Conservation (phyloP, 768 basidiomycete genomes). For the Phylloporus arenicola region DNA sequence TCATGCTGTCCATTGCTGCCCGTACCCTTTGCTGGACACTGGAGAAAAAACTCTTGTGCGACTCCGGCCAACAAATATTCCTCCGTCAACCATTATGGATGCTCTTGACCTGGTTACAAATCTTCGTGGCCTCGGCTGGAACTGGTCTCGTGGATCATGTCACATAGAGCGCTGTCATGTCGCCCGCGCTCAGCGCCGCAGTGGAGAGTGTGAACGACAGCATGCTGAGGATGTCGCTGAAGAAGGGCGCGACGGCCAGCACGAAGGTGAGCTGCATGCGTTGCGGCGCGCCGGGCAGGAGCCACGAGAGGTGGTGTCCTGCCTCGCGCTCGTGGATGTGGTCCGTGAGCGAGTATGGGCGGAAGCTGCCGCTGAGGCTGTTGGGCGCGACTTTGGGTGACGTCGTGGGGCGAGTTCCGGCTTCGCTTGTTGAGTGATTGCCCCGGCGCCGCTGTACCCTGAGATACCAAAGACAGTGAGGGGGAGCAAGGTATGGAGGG, state of each 20-base stretch:
- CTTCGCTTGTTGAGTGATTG: conserved; percentile 59
- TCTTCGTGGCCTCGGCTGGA: conserved; percentile 59
- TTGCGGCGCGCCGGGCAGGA: conserved; percentile 32
- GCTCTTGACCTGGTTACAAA: conserved; percentile 47
- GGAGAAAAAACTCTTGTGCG: conserved; percentile 10
- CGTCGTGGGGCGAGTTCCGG: conserved; percentile 64
- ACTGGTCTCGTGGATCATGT: conserved; percentile 40
- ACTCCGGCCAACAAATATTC: conserved; percentile 1
- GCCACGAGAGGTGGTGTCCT: conserved; percentile 68
- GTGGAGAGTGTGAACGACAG: too few relatives aligned
- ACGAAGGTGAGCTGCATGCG: conserved; percentile 71
- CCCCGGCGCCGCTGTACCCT: conserved; percentile 95
- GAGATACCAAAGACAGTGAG: conserved; percentile 92
- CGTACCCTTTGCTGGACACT: conserved; percentile 13
- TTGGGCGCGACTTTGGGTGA: conserved; percentile 79
- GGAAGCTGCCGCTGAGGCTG: conserved; percentile 66
- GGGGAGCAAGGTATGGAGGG: conserved; percentile 62
- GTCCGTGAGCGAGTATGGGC: conserved; percentile 88
- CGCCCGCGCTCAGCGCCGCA: too few relatives aligned
- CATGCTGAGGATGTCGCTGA: too few relatives aligned
- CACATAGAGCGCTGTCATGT: too few relatives aligned
- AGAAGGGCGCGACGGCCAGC: conserved; percentile 84
- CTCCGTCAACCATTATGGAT: conserved; percentile 23
- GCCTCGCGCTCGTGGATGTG: conserved; percentile 99
- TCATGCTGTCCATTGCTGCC: conserved; percentile 6